phyloP scores from a whole-genome alignment of 257 asterid species.

The Jacaranda mimosifolia region DNA sequence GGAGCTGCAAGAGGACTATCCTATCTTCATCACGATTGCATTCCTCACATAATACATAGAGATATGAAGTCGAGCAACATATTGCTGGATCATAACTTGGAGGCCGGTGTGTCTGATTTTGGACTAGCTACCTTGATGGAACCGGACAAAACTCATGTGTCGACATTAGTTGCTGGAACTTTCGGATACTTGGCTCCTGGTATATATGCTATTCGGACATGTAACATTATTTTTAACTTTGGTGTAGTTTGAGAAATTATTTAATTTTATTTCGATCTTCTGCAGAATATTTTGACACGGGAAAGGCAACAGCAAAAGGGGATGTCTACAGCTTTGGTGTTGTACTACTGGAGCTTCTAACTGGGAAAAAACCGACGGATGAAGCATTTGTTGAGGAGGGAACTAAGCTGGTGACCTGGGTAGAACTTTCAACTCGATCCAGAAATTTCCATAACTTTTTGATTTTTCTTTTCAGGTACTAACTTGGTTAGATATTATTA shows the following conservation, averaged over 20 bases:
- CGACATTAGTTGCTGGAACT: slow-evolving; percentile 90
- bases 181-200: slow-evolving; percentile 95
- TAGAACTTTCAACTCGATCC: slow-evolving; percentile 36
- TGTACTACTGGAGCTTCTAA: slow-evolving; percentile 86
- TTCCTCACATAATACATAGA: slow-evolving; percentile 89
- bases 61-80: slow-evolving; percentile 92
- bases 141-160: slow-evolving; percentile 84
- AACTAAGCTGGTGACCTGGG: slow-evolving; percentile 94
- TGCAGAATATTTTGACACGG: slow-evolving; percentile 90
- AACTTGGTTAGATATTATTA: no score
- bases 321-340: slow-evolving; percentile 96
- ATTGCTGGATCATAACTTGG: slow-evolving; percentile 73
- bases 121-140: slow-evolving; percentile 93
- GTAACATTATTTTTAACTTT: neutral
- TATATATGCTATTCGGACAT: slow-evolving; percentile 22
- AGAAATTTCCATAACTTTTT: no score
- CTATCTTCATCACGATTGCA: slow-evolving; percentile 91
- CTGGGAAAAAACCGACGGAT: slow-evolving; percentile 82
- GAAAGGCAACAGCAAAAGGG: slow-evolving; percentile 89
- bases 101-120: slow-evolving; percentile 82
- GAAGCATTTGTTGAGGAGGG: slow-evolving; percentile 91
- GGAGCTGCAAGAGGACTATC: slow-evolving; percentile 94
- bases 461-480: no score
- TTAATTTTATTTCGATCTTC: slow-evolving; percentile 25
- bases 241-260: slow-evolving; percentile 5